Percentiles rank a stretch among this genome's conserved stretches.
Conservation (phyloP, 2,329 filamentous ascomycete genomes). For the Setomelanomma holmii region DNA sequence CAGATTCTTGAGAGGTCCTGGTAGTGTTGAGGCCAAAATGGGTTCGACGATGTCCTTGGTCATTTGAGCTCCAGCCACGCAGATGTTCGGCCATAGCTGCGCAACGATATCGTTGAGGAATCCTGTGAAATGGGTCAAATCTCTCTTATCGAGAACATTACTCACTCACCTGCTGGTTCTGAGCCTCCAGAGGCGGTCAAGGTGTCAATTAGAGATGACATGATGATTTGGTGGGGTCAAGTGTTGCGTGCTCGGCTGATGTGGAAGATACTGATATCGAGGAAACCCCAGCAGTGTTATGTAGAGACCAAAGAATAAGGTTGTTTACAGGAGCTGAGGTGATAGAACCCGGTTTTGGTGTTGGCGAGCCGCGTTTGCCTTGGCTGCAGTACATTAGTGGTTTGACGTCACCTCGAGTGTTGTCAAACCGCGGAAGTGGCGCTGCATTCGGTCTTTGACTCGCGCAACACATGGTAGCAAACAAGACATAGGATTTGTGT, state of each 20-base stretch:
- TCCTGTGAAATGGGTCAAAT: no score
- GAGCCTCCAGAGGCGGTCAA: conserved; percentile 52
- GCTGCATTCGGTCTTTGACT: not conserved
- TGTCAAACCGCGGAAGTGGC: not conserved
- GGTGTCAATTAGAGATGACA: conserved; percentile 47
- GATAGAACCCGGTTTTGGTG: conserved; percentile 10
- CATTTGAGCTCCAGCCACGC: conserved; percentile 53
- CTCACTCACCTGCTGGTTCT: conserved; percentile 51
- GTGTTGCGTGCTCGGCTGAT: no score
- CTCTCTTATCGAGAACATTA: no score
- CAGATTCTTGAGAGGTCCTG: conserved; percentile 53
- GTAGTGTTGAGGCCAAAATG: conserved; percentile 56
- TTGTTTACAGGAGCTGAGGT: no score
- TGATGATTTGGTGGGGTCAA: no score
- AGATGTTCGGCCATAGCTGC: conserved; percentile 60
- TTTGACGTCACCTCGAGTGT: conserved; percentile 11
- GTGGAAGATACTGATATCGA: no score
- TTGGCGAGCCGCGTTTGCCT: conserved; percentile 7
- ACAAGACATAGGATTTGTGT: not conserved
- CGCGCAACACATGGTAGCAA: not conserved
- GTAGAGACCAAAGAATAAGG: no score
- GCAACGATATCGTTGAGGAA: conserved; percentile 59
- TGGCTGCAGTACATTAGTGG: conserved; percentile 9
- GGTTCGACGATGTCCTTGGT: conserved; percentile 58
- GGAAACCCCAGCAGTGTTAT: no score